Conservation (phyloP, 768 basidiomycete genomes). For the Paxillus rubicundulus region DNA sequence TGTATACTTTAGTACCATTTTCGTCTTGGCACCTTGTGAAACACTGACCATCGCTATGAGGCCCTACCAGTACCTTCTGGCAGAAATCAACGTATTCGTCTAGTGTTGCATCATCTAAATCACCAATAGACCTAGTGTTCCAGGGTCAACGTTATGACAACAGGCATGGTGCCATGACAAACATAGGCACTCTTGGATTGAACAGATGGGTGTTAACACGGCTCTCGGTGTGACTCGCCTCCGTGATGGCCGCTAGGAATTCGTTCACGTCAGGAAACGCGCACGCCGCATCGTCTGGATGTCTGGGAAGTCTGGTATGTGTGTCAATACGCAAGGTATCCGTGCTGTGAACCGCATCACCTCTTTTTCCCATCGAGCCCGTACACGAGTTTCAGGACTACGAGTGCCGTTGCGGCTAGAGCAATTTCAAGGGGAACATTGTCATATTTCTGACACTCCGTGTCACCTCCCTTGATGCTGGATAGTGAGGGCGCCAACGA, state of each 20-base stretch:
- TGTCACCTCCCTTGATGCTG: slow-evolving; percentile 37
- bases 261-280: slow-evolving; percentile 52
- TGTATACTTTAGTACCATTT: slow-evolving; percentile 7
- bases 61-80: slow-evolving; percentile 46
- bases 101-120: slow-evolving; percentile 48
- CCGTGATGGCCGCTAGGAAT: slow-evolving; percentile 44
- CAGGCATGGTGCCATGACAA: slow-evolving; percentile 24
- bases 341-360: slow-evolving; percentile 34
- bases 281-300: slow-evolving; percentile 54
- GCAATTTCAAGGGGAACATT: slow-evolving; percentile 67
- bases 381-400: slow-evolving; percentile 82
- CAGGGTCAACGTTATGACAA: slow-evolving; percentile 2
- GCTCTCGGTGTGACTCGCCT: slow-evolving; percentile 35
- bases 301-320: slow-evolving; percentile 41
- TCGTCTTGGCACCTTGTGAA: slow-evolving; percentile 10
- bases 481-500: slow-evolving; percentile 45
- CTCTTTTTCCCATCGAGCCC: slow-evolving; percentile 71
- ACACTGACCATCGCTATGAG: slow-evolving; percentile 25
- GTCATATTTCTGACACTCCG: slow-evolving; percentile 53
- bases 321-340: slow-evolving; percentile 9
- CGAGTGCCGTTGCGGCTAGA: slow-evolving; percentile 55
- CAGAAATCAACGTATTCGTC: slow-evolving; percentile 71
- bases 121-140: slow-evolving; percentile 47
- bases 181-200: slow-evolving; percentile 47
- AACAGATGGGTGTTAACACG: slow-evolving; percentile 37